phyloP scores from a whole-genome alignment of 352 stramenopile species.

The Phytophthora ramorum region DNA sequence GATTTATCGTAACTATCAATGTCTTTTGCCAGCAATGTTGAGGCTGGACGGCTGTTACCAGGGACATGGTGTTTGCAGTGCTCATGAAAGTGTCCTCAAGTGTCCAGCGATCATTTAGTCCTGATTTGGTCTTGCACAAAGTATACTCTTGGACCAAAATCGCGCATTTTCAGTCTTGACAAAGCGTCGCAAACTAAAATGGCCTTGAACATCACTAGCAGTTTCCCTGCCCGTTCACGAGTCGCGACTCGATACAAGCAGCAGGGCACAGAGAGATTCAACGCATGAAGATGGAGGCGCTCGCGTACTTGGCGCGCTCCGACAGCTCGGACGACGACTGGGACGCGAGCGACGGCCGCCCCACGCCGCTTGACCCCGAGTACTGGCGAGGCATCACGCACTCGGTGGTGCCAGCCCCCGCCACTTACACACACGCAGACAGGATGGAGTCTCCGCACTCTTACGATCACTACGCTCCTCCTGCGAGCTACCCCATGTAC shows the following conservation, averaged over 20 bases:
- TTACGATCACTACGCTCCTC: slow-evolving; percentile 11
- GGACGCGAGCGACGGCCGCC: slow-evolving; percentile 34
- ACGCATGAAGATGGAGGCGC: slow-evolving; percentile 43
- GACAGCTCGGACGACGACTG: slow-evolving; percentile 48
- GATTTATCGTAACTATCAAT: background rate
- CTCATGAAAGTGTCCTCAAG: background rate
- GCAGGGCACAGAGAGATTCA: background rate
- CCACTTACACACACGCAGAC: slow-evolving; percentile 14
- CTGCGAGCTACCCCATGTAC: slow-evolving; percentile 23
- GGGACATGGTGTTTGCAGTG: background rate
- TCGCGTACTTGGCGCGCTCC: slow-evolving; percentile 49
- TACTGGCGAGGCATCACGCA: slow-evolving; percentile 82
- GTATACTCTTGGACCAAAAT: background rate
- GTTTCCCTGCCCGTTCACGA: background rate
- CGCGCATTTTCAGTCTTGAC: background rate
- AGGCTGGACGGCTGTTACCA: too few species aligned
- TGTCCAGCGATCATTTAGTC: background rate
- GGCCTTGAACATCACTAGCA: background rate
- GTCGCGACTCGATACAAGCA: background rate
- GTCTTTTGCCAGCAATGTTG: background rate
- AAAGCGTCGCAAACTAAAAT: slow-evolving; percentile 1
- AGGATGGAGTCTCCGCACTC: slow-evolving; percentile 19
- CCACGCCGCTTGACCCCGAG: slow-evolving; percentile 71
- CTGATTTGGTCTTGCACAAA: background rate
- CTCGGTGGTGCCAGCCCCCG: slow-evolving; percentile 29